phyloP scores from a whole-genome alignment of 495 filamentous ascomycete species.

The Hyaloscypha hepaticicola region DNA sequence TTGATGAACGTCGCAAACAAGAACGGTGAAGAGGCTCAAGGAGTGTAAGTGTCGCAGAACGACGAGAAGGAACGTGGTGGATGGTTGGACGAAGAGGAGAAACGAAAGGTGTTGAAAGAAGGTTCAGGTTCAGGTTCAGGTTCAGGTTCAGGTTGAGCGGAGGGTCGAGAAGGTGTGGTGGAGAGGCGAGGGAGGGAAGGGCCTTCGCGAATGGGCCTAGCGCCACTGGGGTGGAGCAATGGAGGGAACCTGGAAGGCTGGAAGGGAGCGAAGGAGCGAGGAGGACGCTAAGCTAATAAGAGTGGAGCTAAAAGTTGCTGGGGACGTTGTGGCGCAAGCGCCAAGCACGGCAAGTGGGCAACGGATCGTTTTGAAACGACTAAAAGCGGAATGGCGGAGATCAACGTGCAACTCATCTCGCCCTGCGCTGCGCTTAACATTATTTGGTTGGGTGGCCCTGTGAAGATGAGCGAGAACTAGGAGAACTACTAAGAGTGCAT shows the following conservation, averaged over 20 bases:
- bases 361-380: neutral
- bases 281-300: too few species aligned
- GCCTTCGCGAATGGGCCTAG: neutral
- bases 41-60: slow-evolving; percentile 33
- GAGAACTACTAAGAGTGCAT: too few species aligned
- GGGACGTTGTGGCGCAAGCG: neutral
- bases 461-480: too few species aligned
- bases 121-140: too few species aligned
- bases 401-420: neutral
- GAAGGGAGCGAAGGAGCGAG: too few species aligned
- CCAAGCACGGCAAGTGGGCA: neutral
- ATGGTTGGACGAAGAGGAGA: slow-evolving; percentile 33
- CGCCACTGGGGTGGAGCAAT: neutral
- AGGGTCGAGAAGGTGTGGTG: slow-evolving; percentile 6
- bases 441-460: too few species aligned
- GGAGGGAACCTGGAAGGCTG: neutral
- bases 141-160: slow-evolving; percentile 10
- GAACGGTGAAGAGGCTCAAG: slow-evolving; percentile 24
- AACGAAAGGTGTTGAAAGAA: slow-evolving; percentile 35
- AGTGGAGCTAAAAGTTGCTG: too few species aligned
- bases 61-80: slow-evolving; percentile 29
- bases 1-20: slow-evolving; percentile 30
- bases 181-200: neutral
- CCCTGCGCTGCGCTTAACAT: too few species aligned
- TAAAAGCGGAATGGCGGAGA: neutral